phyloP scores from a whole-genome alignment of 495 filamentous ascomycete species.

The Viridothelium virens region DNA sequence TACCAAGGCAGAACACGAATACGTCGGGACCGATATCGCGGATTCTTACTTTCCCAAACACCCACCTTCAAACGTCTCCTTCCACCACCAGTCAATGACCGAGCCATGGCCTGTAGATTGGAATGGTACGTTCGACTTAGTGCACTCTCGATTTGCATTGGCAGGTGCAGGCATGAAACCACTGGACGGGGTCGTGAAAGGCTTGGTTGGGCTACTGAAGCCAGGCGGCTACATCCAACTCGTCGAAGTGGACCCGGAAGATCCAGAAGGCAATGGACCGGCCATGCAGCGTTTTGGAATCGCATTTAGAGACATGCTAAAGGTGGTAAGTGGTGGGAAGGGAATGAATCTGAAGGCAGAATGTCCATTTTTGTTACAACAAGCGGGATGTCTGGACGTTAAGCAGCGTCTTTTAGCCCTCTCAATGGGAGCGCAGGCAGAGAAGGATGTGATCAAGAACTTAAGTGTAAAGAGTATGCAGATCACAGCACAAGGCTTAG shows the following conservation, averaged over 20 bases:
- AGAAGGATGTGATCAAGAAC: not conserved
- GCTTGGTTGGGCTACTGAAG: conserved; percentile 12
- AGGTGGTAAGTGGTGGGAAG: too few species aligned
- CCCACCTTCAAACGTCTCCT: not conserved
- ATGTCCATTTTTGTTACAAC: not conserved
- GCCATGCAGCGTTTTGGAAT: too few species aligned
- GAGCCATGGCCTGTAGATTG: conserved; percentile 14
- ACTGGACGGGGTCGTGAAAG: not conserved
- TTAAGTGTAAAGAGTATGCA: not conserved
- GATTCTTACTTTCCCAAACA: not conserved
- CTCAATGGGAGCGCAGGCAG: not conserved
- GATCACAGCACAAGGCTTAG: not conserved
- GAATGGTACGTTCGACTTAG: conserved; percentile 15
- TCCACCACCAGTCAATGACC: conserved; percentile 14
- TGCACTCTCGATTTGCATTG: conserved; percentile 19
- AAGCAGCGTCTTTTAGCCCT: not conserved
- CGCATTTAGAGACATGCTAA: too few species aligned
- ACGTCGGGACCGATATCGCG: conserved; percentile 9
- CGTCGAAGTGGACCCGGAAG: not conserved
- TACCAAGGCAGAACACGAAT: too few species aligned
- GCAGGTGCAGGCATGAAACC: not conserved
- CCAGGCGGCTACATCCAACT: conserved; percentile 22
- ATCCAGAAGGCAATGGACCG: too few species aligned
- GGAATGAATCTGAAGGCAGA: conserved; percentile 17
- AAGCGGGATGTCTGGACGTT: not conserved